Evolutionary conservation across 805 yeast genomes (phyloP), one percentile per base, ranked within the genome.

Genomic region (Millerozyma acaciae): DNA sequence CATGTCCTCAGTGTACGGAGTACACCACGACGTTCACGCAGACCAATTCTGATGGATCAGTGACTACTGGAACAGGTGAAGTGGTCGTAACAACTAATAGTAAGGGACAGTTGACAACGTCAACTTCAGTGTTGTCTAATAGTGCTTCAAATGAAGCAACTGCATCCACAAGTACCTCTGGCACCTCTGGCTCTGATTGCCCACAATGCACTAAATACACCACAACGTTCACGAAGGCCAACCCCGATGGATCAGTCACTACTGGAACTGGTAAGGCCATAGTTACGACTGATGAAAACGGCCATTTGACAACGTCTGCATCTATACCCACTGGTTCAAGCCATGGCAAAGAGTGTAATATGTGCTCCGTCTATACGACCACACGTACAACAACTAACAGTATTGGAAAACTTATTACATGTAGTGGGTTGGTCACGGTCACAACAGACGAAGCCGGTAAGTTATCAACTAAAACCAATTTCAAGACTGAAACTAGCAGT

Each of bases 31-130:
- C 25, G 6, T 22, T 22, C 25, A 22, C 25, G 6, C 22, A 38
- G 13, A 27, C 38, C 14, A 21, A 30, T 28, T 14, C 29, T 6
- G 34, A 28, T 13, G 32, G 35, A 5, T 10, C 27, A 18, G 30
- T 32, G 6, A 13, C 33, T 1, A 30, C 41, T 15, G 34, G 26
- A 4, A 38, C 50, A 16, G 35, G 42, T 12, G 39, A 28, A 14
- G 43, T 33, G n/a, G 26, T 43, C 22, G 45, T 48, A 12, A 47
- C 55, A 5, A 50, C 54, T 13, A 41, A 50, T 26, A 34, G 48
- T 13, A 38, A 28, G 8, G 28, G 17, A 5, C 15, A 25, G 12
- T 40, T 33, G 34, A 45, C 52, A 23, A 40, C 49, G 4, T 32
- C 44, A 7, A 32, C 43, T 28, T 26, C 17, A n/a, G n/a, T n/a